Percentiles rank a stretch among this genome's conserved stretches.
Evolutionary conservation across 257 asterid species (phyloP).

Genomic region (Cordia subcordata): DNA sequence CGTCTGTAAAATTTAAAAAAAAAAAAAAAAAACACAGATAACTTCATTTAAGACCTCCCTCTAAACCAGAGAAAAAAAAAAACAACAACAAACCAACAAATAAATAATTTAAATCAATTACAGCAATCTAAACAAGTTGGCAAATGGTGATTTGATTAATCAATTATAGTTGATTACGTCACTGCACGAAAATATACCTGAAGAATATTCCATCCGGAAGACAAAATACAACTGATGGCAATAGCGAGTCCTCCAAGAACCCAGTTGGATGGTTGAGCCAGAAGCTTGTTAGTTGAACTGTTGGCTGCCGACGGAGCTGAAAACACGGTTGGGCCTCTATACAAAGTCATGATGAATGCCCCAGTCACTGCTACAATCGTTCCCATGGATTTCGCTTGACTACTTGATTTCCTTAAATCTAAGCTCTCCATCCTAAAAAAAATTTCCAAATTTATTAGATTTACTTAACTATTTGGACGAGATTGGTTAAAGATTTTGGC

Average conservation of each 20-base stretch:
- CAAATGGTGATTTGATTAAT: not conserved
- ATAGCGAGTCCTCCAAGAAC: constrained; percentile 19
- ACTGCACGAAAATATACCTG: no score
- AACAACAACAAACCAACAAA: no score
- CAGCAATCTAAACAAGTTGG: no score
- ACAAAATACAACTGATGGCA: constrained; percentile 11
- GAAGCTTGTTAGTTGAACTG: no score
- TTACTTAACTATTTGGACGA: not conserved
- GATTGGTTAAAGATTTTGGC: no score
- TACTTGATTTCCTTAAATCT: constrained; percentile 15
- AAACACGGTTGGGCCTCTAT: constrained; percentile 14
- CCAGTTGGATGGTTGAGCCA: constrained; percentile 14
- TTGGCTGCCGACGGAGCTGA: no score
- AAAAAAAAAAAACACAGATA: no score
- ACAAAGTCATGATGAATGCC: constrained; percentile 24
- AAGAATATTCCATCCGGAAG: constrained; percentile 24
- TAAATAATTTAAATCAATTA: no score
- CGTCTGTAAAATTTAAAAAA: constrained; percentile 7
- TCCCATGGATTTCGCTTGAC: constrained; percentile 15
- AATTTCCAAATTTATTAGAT: no score
- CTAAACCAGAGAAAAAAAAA: no score
- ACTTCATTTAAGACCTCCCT: no score
- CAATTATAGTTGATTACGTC: no score
- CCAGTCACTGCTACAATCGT: constrained; percentile 19
- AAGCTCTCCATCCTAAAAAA: constrained; percentile 24